phyloP scores from a whole-genome alignment of 2,329 filamentous ascomycete species.

The Phaeosphaeriaceae sp. region DNA sequence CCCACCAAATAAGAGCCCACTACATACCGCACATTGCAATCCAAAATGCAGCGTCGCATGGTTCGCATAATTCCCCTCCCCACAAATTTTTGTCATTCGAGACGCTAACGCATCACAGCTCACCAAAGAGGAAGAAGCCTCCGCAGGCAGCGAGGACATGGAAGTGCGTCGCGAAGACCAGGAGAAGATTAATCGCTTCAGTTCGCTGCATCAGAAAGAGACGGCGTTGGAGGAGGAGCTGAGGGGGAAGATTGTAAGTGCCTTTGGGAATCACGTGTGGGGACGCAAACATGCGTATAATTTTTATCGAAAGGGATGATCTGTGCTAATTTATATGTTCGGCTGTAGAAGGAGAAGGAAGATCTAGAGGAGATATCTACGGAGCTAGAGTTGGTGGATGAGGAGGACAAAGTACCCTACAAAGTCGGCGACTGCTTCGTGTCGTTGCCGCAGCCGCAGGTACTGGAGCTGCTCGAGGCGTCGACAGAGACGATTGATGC shows the following conservation, averaged over 20 bases:
- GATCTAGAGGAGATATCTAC: slow-evolving; percentile 91
- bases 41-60: slow-evolving; percentile 54
- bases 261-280: not conserved
- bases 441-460: slow-evolving; percentile 80
- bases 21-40: not conserved
- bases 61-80: slow-evolving; percentile 30
- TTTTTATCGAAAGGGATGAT: too few species aligned
- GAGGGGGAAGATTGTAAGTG: slow-evolving; percentile 75
- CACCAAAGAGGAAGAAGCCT: slow-evolving; percentile 86
- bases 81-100: slow-evolving; percentile 8
- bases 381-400: slow-evolving; percentile 92
- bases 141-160: slow-evolving; percentile 77
- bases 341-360: slow-evolving; percentile 89
- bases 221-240: slow-evolving; percentile 80
- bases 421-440: slow-evolving; percentile 97
- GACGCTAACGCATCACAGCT: slow-evolving; percentile 65
- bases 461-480: slow-evolving; percentile 80
- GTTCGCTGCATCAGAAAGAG: slow-evolving; percentile 88
- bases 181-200: slow-evolving; percentile 99
- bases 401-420: slow-evolving; percentile 92
- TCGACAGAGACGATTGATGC: slow-evolving; percentile 77
- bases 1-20: not conserved
- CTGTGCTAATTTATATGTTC: not conserved
- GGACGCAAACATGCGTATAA: too few species aligned
- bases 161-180: slow-evolving; percentile 97